Conservation (phyloP, 768 basidiomycete genomes). For the Lactarius vividus region DNA sequence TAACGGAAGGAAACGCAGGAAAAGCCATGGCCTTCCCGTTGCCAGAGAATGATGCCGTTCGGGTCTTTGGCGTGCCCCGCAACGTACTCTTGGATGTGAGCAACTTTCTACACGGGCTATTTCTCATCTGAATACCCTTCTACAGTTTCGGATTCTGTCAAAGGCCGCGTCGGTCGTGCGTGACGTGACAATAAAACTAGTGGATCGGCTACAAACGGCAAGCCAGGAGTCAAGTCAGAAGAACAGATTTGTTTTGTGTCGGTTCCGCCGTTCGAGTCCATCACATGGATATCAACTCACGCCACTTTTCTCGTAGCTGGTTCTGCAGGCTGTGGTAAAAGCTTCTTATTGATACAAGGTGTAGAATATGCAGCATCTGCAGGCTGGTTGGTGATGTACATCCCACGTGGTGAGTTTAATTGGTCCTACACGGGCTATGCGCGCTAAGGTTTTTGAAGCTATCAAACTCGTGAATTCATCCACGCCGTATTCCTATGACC, state of each 20-base stretch:
- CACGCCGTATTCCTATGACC: slow-evolving; percentile 68
- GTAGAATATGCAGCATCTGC: slow-evolving; percentile 61
- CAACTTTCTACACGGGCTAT: neutral
- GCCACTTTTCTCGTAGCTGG: slow-evolving; percentile 52
- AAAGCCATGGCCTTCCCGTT: slow-evolving; percentile 26
- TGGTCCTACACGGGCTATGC: neutral
- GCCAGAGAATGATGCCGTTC: slow-evolving; percentile 24
- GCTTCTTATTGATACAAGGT: slow-evolving; percentile 71
- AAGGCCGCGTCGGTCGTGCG: slow-evolving; percentile 73
- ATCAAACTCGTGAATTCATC: slow-evolving; percentile 70
- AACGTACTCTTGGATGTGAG: slow-evolving; percentile 23
- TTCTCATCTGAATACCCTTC: neutral
- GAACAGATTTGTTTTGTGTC: slow-evolving; percentile 64
- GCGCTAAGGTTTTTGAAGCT: slow-evolving; percentile 34
- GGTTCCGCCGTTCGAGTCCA: slow-evolving; percentile 31
- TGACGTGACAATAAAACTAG: slow-evolving; percentile 55
- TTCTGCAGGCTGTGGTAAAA: slow-evolving; percentile 75
- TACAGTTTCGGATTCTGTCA: slow-evolving; percentile 66
- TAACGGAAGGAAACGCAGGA: slow-evolving; percentile 16
- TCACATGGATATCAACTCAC: neutral
- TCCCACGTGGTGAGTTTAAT: slow-evolving; percentile 62
- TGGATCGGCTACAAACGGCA: slow-evolving; percentile 52
- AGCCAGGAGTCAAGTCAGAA: slow-evolving; percentile 47
- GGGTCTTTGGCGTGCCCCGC: slow-evolving; percentile 21
- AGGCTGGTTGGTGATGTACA: slow-evolving; percentile 81